Conservation (phyloP, 768 basidiomycete species). For the Filobasidium floriforme region DNA sequence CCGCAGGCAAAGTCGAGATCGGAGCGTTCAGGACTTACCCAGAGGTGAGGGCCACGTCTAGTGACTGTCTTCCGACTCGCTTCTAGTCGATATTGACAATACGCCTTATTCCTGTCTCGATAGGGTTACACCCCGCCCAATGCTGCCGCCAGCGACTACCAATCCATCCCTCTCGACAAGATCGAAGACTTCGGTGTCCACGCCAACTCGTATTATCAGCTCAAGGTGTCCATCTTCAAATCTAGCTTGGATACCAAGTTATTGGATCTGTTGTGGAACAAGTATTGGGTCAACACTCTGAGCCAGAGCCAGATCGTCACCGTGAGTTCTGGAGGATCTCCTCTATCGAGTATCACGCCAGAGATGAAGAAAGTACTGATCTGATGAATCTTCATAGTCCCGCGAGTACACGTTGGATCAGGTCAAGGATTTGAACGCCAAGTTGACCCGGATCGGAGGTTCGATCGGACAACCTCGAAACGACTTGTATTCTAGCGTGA, state of each 20-base stretch:
- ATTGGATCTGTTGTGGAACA: slow-evolving; percentile 90
- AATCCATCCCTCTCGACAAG: slow-evolving; percentile 91
- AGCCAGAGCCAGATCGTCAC: slow-evolving; percentile 88
- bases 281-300: slow-evolving; percentile 97
- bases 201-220: slow-evolving; percentile 87
- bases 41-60: slow-evolving; percentile 48
- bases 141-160: slow-evolving; percentile 67
- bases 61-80: not conserved
- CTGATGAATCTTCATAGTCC: slow-evolving; percentile 54
- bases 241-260: slow-evolving; percentile 78
- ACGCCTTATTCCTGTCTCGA: not conserved
- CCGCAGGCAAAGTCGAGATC: slow-evolving; percentile 96
- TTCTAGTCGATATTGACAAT: slow-evolving; percentile 3
- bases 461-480: not conserved
- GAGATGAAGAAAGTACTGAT: not conserved
- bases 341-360: not conserved
- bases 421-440: slow-evolving; percentile 79
- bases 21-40: slow-evolving; percentile 98
- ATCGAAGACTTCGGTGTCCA: slow-evolving; percentile 99
- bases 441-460: slow-evolving; percentile 50
- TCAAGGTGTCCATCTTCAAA: slow-evolving; percentile 94
- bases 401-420: slow-evolving; percentile 89
- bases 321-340: slow-evolving; percentile 48
- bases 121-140: slow-evolving; percentile 74
- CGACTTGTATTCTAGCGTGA: not conserved